These are phyloP conservation scores for Pseudopediastrum boryanum DNA, from an alignment of 139 green algal genomes.

Conservation along the genomic window DNA sequence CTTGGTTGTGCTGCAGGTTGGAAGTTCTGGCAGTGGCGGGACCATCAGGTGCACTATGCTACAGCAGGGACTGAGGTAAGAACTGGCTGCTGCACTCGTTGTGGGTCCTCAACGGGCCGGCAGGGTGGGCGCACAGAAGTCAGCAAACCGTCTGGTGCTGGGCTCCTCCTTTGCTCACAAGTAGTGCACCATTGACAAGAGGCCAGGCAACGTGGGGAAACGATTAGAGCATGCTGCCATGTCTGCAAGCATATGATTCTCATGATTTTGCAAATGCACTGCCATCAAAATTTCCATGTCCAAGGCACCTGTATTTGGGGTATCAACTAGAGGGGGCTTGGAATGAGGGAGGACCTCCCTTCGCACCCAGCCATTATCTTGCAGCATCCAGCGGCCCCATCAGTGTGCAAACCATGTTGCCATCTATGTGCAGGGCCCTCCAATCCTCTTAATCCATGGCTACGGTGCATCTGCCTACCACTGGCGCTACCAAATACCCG, in stretches of 20 bases:
- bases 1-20: conserved; percentile 48
- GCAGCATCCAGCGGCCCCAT: not conserved
- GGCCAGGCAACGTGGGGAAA: too few species aligned
- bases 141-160: not conserved
- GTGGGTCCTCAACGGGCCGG: not conserved
- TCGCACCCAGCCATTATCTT: not conserved
- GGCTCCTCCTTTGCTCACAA: not conserved
- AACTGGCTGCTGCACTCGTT: not conserved
- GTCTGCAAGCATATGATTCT: not conserved
- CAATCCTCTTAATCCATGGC: conserved; percentile 77
- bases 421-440: conserved; percentile 31
- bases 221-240: not conserved
- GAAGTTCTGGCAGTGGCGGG: conserved; percentile 75
- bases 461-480: conserved; percentile 83
- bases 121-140: not conserved
- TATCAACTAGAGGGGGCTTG: not conserved
- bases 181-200: too few species aligned
- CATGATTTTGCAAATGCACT: not conserved
- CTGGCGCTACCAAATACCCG: conserved; percentile 79
- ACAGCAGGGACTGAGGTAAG: conserved; percentile 45
- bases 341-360: not conserved
- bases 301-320: not conserved
- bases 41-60: conserved; percentile 67
- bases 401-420: not conserved
- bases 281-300: not conserved